Base-by-base conservation (phyloP, 2,329 filamentous ascomycete genomes). In the Podosphaera aphanis region DNA sequence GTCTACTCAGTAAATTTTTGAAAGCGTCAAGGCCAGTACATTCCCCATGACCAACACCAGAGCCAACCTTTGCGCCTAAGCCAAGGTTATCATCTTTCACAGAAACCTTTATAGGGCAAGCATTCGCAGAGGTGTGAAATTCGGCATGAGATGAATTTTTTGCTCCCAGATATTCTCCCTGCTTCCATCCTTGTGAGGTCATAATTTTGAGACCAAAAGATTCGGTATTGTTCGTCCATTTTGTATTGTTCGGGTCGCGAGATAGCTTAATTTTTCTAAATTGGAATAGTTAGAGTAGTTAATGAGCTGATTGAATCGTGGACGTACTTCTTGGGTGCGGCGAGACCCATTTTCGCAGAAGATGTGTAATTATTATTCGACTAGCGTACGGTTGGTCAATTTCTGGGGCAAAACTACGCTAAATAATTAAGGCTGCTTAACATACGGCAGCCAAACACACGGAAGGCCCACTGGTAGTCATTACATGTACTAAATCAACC, bases 181-280 rank as follows among this genome's bases (percentile, higher is more conserved):
- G 84, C 49, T 78, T 72, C 90, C 90, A 98, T 52, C 90, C 90
- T 57, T 94, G 85, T 15, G 79, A 70, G 43, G 78, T 74, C 57
- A 98, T 76, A 53, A 95, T 88, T 58, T 77, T 83, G 61, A 93
- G 86, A 54, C 90, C 90, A 61, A 90, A 95, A 46, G 76, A 78
- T 47, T 71, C 72, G 52, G 79, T 83, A 59, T 86, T 79, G 56
- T 79, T 77, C 47, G 79, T 77, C 90, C 90, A 98, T 69, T 74
- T 76, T 42, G 83, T 93, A 62, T 95, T 98, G 65, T 95, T 94
- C 6, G 90, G 90, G 63, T 98, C 90, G 60, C 80, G 71, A 53
- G 79, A 80, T 58, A 95, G 77, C 64, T 88, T 93, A 42, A 54
- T 52, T 29, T 56, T 54, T 46, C 59, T 61, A 69, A 69, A 55